Base-by-base conservation (phyloP, 495 filamentous ascomycete species). In the Rhypophila decipiens region DNA sequence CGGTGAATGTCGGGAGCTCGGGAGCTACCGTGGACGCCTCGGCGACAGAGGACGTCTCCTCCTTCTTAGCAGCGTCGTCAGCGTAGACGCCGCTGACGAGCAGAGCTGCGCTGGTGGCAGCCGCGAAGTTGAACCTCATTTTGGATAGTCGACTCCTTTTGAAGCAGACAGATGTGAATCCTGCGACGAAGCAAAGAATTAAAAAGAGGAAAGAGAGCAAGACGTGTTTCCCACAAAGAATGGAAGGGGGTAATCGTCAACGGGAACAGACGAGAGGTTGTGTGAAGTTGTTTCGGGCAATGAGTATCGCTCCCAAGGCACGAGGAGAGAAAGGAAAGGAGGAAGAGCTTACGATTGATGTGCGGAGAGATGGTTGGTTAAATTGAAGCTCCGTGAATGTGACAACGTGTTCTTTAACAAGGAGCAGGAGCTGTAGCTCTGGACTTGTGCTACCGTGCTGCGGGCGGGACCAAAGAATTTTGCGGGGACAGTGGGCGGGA, bases 1-100 rank as follows among this genome's bases (percentile, higher is more conserved):
- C 90, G 46, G 90, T 95, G 66, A 95, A 96, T 40, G 84, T 88
- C 19, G 93, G 90, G 56, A 85, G 81, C 64, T 82, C 75, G 35
- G 64, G 53, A 36, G 69, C 67, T 20, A 74, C 71, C 34, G 78
- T 69, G 20, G 86, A 76, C 12, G 81, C 70, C 61, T 78, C 71
- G 18, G 64, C 56, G 46, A 58, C 58, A 38, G 65, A 63, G 23
- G 64, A 63, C 58, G 52, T 63, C 47, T 70, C 69, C 24, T 73
- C 68, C 55, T 60, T 67, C 40, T 74, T 56, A 44, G 71, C 70
- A 60, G 81, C 82, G 29, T 74, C 87, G 63, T 90, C 85, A 51
- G 87, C 88, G 62, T 78, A 76, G 57, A 79, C 86, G 47, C 78
- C 75, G 63, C 85, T 79, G 54, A 67, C 70, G 42, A 90, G 69